Evolutionary conservation across 108 stramenopile species (phyloP).

Genomic region (Cyclotella choctawhatcheeana): DNA sequence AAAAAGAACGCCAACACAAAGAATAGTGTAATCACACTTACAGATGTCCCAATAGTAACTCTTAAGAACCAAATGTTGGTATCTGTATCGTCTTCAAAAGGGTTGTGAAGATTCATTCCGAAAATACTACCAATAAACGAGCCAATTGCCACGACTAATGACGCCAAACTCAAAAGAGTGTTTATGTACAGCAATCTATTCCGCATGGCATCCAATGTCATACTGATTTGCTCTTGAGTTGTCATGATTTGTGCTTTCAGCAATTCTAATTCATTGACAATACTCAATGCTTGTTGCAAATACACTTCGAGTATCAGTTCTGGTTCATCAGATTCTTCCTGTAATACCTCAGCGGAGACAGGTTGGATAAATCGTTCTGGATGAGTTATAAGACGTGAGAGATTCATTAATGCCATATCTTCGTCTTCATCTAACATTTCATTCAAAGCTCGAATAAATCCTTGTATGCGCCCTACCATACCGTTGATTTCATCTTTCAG

Average conservation of each 20-base stretch:
- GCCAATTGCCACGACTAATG: conserved; percentile 61
- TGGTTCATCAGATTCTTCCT: conserved; percentile 90
- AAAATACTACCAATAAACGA: conserved; percentile 77
- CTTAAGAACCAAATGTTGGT: conserved; percentile 39
- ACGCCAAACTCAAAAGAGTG: conserved; percentile 70
- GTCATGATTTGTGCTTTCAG: conserved; percentile 79
- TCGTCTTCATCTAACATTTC: conserved; percentile 84
- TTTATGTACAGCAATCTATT: conserved; percentile 82
- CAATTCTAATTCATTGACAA: conserved; percentile 69
- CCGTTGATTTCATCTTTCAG: conserved; percentile 77
- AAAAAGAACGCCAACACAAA: conserved; percentile 64
- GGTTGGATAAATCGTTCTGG: conserved; percentile 89
- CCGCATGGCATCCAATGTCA: conserved; percentile 72
- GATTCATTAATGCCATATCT: conserved; percentile 90
- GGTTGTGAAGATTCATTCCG: conserved; percentile 85
- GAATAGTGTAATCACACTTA: conserved; percentile 63
- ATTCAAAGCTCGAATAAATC: conserved; percentile 82
- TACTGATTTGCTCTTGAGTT: conserved; percentile 77
- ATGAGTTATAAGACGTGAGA: conserved; percentile 78
- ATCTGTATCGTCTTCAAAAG: conserved; percentile 51
- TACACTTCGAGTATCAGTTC: conserved; percentile 87
- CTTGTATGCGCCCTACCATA: conserved; percentile 77
- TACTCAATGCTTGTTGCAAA: conserved; percentile 73
- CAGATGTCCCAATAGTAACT: conserved; percentile 62
- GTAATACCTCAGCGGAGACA: conserved; percentile 68